Evolutionary conservation across 2,329 filamentous ascomycete species (phyloP), one percentile per base, ranked within the genome.

Genomic region (Hypoxylon sp.): DNA sequence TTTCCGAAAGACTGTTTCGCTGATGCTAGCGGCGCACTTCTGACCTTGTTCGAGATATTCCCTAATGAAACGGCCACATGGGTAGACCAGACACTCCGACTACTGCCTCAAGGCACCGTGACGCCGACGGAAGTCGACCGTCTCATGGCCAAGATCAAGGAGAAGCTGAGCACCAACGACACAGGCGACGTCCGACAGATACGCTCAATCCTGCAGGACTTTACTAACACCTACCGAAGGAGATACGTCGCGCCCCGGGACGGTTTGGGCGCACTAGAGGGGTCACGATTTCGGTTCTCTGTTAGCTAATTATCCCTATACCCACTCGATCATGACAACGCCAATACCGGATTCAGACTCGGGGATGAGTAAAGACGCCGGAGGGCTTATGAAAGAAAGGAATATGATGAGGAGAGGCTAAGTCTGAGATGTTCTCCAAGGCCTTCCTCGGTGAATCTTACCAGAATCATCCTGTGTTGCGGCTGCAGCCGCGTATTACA

Each of bases 1-100:
- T 99, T 99, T 80, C 96, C 96, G 0, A 88, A 92, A 44, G 96
- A 98, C 78, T 97, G 94, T 80, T 97, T 98, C 75, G 90, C 94
- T 0, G 96, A 99, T 76, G 94, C 93, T 14, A 97, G 93, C 50
- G 94, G 93, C 3, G 93, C 97, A n/a, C 81, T 99, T 54, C 87
- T 99, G 64, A 90, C 91, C 2, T 84, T 98, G 69, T 97, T 99
- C 76, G 91, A 97, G 77, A 82, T 98, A 40, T 83, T 96, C 75
- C 96, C 96, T 0, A 83, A 87, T 56, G 87, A 96, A 75, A 93
- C 93, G 12, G 89, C 91, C 1, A 78, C 83, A 4, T 98, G 96
- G 94, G 89, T 97, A 20, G 89, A 93, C 68, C 85, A 84, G 18
- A 98, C 96, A 0, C 88, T 99, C 61, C 87, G 89, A 66, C 87